These are phyloP conservation scores for Peronospora belbahrii DNA, from an alignment of 352 stramenopile genomes.

Conservation along the genomic window DNA sequence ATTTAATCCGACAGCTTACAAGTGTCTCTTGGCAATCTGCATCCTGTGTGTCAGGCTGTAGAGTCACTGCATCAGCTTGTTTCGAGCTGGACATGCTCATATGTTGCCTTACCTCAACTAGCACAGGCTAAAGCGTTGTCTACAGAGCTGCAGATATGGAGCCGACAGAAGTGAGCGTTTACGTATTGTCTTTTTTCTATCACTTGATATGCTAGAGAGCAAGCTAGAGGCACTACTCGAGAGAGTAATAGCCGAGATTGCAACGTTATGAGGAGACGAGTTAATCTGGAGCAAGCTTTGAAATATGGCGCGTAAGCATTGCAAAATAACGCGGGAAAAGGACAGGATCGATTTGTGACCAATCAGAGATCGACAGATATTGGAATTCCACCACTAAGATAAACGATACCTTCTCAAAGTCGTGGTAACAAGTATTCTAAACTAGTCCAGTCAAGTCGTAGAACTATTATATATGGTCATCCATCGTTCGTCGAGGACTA, in stretches of 20 bases:
- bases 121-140: neutral
- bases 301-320: slow-evolving; percentile 13
- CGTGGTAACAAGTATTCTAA: too few relatives aligned
- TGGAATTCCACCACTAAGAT: slow-evolving; percentile 9
- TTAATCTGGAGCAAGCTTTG: neutral
- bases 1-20: neutral
- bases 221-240: neutral
- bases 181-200: slow-evolving; percentile 2
- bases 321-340: slow-evolving; percentile 19
- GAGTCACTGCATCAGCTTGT: neutral
- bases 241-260: neutral
- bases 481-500: too few relatives aligned
- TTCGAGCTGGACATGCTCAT: slow-evolving; percentile 12
- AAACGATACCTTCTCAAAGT: too few relatives aligned
- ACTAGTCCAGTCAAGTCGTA: too few relatives aligned
- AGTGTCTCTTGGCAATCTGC: neutral
- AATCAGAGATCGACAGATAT: neutral
- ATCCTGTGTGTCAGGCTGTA: neutral
- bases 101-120: neutral
- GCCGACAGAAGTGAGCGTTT: neutral
- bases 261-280: neutral
- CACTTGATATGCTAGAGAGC: neutral
- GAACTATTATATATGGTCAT: too few relatives aligned
- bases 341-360: neutral
- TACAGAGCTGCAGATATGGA: slow-evolving; percentile 3